Conservation (phyloP, 2,329 filamentous ascomycete species). For the Penicillium sp. region DNA sequence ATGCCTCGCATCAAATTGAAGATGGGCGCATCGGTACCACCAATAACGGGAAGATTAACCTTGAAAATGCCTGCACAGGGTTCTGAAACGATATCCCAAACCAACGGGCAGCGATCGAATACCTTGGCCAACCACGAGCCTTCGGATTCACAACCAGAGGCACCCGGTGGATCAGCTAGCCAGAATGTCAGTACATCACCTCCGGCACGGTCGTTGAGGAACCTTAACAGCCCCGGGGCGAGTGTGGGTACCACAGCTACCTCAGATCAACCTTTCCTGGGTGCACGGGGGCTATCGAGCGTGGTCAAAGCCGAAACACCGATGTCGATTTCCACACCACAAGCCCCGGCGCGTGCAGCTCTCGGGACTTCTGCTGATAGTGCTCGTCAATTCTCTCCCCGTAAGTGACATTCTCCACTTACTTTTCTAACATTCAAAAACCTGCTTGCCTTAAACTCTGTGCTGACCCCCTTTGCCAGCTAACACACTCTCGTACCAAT, state of each 20-base stretch:
- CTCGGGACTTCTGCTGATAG: neutral
- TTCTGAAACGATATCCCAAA: constrained; percentile 49
- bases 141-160: constrained; percentile 53
- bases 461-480: constrained; percentile 15
- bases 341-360: constrained; percentile 13
- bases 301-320: constrained; percentile 13
- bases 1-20: constrained; percentile 81
- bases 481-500: constrained; percentile 24
- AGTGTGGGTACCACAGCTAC: constrained; percentile 19
- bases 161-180: constrained; percentile 49
- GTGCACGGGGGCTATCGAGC: constrained; percentile 28
- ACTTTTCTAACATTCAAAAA: too few species aligned
- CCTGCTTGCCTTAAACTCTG: neutral
- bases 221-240: constrained; percentile 29
- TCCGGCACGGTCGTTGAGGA: constrained; percentile 38
- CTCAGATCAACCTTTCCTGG: constrained; percentile 24
- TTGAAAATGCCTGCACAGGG: constrained; percentile 67
- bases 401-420: neutral
- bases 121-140: constrained; percentile 58
- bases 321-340: constrained; percentile 20
- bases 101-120: constrained; percentile 43
- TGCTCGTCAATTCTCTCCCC: neutral
- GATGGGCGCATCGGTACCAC: constrained; percentile 52
- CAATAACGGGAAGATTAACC: constrained; percentile 65
- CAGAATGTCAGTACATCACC: constrained; percentile 24